Conservation (phyloP, 139 green algal genomes). For the Chlamydomonas sp. region DNA sequence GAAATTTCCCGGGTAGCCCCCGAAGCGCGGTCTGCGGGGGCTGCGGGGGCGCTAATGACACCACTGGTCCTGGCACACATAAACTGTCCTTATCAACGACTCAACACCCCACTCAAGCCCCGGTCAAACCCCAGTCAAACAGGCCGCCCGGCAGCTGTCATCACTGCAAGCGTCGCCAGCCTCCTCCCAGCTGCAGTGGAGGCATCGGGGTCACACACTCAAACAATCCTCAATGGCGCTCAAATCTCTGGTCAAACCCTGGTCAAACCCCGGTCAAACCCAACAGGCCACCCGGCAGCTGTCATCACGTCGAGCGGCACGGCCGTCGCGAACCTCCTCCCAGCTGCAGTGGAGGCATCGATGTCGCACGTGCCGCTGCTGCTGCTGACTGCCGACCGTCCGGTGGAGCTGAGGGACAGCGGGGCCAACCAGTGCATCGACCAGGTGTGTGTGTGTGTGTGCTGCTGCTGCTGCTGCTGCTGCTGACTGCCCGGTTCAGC, state of each 20-base stretch:
- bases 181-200: constrained; percentile 91
- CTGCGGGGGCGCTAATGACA: too few species aligned
- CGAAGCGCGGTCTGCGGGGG: too few species aligned
- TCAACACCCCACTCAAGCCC: background rate
- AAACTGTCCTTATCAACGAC: background rate
- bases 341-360: constrained; percentile 84
- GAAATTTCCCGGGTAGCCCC: too few species aligned
- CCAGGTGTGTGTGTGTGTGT: constrained; percentile 47
- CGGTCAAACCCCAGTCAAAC: background rate
- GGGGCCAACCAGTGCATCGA: constrained; percentile 95
- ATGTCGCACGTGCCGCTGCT: constrained; percentile 78
- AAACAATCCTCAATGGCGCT: too few species aligned
- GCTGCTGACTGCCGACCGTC: constrained; percentile 89
- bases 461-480: constrained; percentile 46
- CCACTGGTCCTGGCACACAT: too few species aligned
- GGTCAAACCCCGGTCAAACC: background rate
- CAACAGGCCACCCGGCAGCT: constrained; percentile 24
- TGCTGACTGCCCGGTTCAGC: constrained; percentile 86
- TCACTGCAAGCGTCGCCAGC: constrained; percentile 93
- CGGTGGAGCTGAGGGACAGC: constrained; percentile 80
- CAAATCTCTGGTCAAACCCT: too few species aligned
- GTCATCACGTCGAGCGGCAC: constrained; percentile 78
- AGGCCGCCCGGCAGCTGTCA: background rate
- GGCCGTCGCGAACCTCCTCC: constrained; percentile 94
- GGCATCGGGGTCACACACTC: too few species aligned